Percentiles rank a stretch among this genome's conserved stretches.
Conservation (phyloP, 257 asterid genomes). For the Przewalskia tangutica region DNA sequence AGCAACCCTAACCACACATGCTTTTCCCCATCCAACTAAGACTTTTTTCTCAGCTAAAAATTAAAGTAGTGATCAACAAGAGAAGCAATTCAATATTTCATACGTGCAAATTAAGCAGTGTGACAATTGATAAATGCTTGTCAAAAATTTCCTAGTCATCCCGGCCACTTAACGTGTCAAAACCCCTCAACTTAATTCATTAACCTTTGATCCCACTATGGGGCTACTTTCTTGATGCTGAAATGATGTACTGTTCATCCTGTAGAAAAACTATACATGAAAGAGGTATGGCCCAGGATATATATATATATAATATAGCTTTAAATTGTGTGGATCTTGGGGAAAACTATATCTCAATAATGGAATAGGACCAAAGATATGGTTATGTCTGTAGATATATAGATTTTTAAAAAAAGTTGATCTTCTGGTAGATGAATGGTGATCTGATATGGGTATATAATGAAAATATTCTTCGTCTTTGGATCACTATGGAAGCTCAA, state of each 20-base stretch:
- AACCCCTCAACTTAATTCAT: slow-evolving; percentile 9
- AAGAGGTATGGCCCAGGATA: too few species aligned
- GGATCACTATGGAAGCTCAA: background rate
- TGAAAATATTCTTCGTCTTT: background rate
- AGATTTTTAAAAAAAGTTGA: too few species aligned
- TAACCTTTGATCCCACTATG: background rate
- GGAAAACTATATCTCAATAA: too few species aligned
- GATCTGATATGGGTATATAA: background rate
- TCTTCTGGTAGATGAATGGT: background rate
- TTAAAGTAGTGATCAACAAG: slow-evolving; percentile 1
- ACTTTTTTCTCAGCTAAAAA: background rate
- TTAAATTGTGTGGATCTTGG: too few species aligned
- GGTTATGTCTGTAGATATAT: too few species aligned
- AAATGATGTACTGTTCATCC: too few species aligned
- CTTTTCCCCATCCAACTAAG: background rate
- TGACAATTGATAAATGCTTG: background rate
- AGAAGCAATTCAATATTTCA: background rate
- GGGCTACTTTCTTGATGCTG: background rate
- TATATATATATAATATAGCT: too few species aligned
- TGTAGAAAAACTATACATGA: too few species aligned
- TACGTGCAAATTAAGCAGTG: background rate
- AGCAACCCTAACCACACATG: background rate
- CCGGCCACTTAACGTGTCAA: slow-evolving; percentile 12
- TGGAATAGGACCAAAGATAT: too few species aligned
- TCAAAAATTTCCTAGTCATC: background rate